These are phyloP conservation scores for Russula sp. DNA, from an alignment of 768 basidiomycete species.

Conservation along the genomic window DNA sequence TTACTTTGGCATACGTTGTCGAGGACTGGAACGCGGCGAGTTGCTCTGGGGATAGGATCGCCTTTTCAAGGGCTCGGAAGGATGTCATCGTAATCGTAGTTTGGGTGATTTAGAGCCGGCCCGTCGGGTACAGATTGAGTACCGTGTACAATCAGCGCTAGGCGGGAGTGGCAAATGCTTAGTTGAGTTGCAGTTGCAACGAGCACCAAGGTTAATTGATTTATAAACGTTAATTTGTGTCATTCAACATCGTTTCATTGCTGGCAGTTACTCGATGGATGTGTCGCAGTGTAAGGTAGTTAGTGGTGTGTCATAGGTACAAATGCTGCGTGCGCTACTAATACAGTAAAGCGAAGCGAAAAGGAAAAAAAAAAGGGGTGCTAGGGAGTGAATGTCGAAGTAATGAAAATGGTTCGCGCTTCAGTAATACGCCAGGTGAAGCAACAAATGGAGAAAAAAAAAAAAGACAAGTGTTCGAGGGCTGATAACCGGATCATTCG, in stretches of 20 bases:
- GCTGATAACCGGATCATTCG: slow-evolving; percentile 6
- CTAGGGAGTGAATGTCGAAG: slow-evolving; percentile 14
- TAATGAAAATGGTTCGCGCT: background rate
- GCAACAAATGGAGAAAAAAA: background rate
- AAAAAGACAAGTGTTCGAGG: background rate
- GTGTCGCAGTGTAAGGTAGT: background rate
- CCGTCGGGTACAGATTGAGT: background rate
- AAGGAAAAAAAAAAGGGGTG: background rate
- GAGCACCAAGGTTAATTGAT: no score
- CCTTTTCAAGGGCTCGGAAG: slow-evolving; percentile 55
- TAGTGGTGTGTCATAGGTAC: background rate
- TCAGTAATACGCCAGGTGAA: slow-evolving; percentile 13
- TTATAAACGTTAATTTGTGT: background rate
- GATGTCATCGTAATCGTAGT: slow-evolving; percentile 25
- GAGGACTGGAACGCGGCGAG: slow-evolving; percentile 78
- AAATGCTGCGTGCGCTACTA: slow-evolving; percentile 1
- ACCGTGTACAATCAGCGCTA: no score
- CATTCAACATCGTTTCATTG: slow-evolving; percentile 17
- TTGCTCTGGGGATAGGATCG: slow-evolving; percentile 69
- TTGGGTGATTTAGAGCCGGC: background rate
- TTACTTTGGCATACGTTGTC: slow-evolving; percentile 55
- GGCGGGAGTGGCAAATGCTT: no score
- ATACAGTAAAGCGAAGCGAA: slow-evolving; percentile 4
- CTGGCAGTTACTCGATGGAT: background rate
- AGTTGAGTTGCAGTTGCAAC: no score